These are phyloP conservation scores for Orbilia ellipsospora DNA, from an alignment of 2,329 filamentous ascomycete genomes.

Conservation along the genomic window DNA sequence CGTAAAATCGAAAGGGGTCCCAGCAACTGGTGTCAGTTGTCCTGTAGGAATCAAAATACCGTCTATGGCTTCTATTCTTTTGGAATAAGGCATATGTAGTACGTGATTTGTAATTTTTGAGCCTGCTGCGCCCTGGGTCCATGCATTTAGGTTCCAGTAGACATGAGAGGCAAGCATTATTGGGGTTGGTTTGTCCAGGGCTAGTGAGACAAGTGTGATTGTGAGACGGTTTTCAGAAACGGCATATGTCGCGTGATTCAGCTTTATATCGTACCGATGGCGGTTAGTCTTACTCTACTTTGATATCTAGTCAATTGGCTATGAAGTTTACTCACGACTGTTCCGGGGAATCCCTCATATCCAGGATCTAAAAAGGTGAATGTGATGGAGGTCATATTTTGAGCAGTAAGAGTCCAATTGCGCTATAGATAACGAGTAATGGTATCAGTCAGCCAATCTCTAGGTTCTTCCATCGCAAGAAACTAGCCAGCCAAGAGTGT, in stretches of 20 bases:
- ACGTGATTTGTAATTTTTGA: slow-evolving; percentile 74
- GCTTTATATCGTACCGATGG: slow-evolving; percentile 8
- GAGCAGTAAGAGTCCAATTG: slow-evolving; percentile 79
- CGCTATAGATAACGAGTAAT: slow-evolving; percentile 73
- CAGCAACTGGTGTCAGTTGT: slow-evolving; percentile 76
- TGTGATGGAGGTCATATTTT: slow-evolving; percentile 75
- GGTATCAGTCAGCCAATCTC: slow-evolving; percentile 39
- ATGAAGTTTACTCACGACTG: slow-evolving; percentile 69
- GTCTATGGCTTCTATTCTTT: slow-evolving; percentile 75
- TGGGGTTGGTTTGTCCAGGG: slow-evolving; percentile 60
- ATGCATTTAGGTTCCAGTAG: slow-evolving; percentile 87
- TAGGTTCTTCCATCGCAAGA: not conserved
- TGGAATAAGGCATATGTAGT: slow-evolving; percentile 77
- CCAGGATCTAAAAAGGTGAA: slow-evolving; percentile 79
- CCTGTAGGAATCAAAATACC: slow-evolving; percentile 80
- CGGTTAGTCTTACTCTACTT: slow-evolving; percentile 10
- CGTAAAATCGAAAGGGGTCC: slow-evolving; percentile 80
- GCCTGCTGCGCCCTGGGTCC: slow-evolving; percentile 73
- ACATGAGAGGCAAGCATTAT: slow-evolving; percentile 82
- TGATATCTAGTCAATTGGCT: slow-evolving; percentile 15
- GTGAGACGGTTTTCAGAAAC: slow-evolving; percentile 30
- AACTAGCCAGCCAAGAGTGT: not conserved
- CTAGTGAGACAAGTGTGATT: slow-evolving; percentile 35
- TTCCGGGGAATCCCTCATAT: slow-evolving; percentile 80
- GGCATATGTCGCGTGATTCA: slow-evolving; percentile 31